A percentile compares a stretch with the other conserved stretches of the same genome.
Conservation (phyloP, 352 stramenopile species). For the Globisporangium polare region DNA sequence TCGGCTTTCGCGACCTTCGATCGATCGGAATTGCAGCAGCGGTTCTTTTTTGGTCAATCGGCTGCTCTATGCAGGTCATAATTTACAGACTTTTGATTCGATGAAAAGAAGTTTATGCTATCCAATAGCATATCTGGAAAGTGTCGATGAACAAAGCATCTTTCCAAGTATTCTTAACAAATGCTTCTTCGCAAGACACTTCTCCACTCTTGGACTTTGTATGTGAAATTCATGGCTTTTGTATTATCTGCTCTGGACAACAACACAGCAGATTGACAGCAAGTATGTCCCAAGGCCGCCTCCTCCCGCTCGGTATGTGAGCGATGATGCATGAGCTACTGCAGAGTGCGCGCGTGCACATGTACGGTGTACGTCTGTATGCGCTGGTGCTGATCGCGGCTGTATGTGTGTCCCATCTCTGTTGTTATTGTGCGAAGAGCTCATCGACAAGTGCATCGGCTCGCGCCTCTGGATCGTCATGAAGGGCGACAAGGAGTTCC, state of each 20-base stretch:
- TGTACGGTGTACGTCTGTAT: neutral
- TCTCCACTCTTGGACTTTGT: no score
- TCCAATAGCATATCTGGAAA: no score
- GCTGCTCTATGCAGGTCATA: no score
- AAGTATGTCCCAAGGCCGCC: conserved; percentile 68
- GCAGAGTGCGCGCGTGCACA: conserved; percentile 3
- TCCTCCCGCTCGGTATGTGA: conserved; percentile 75
- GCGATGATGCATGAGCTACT: neutral
- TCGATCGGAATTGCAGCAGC: conserved; percentile 3
- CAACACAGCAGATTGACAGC: conserved; percentile 12
- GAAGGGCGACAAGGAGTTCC: conserved; percentile 96
- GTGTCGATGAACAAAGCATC: no score
- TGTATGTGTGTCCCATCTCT: neutral
- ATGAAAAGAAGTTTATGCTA: no score
- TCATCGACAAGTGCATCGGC: conserved; percentile 99
- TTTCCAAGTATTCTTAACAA: no score
- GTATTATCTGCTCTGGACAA: no score
- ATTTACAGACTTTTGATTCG: no score
- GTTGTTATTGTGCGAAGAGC: conserved; percentile 56
- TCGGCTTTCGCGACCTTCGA: neutral
- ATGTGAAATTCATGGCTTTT: no score
- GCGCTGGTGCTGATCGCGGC: neutral
- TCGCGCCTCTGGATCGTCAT: conserved; percentile 99
- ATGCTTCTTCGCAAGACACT: no score
- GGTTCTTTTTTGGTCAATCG: no score